Percentiles rank a stretch among this genome's conserved stretches.
phyloP scores from a whole-genome alignment of 1,139 yeast species.

The Saccharomycopsis hybrid region DNA sequence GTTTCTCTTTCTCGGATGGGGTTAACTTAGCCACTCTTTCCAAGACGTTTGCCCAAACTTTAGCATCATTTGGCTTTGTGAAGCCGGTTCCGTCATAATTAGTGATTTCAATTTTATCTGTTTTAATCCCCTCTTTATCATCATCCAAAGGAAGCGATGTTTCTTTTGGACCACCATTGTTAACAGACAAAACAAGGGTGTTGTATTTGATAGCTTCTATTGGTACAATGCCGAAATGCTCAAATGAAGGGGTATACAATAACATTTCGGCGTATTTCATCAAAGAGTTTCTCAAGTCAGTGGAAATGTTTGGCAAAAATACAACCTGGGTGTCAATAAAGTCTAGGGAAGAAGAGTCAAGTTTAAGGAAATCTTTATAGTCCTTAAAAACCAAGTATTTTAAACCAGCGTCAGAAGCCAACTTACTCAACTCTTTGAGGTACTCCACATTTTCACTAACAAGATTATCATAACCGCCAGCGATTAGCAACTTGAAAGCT shows the following conservation, averaged over 20 bases:
- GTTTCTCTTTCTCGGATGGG: constrained; percentile 26
- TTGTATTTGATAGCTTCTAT: constrained; percentile 85
- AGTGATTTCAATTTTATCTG: constrained; percentile 19
- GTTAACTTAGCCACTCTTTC: constrained; percentile 34
- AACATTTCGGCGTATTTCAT: constrained; percentile 53
- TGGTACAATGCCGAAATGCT: constrained; percentile 98
- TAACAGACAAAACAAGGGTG: constrained; percentile 79
- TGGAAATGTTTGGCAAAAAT: constrained; percentile 75
- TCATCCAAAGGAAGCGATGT: constrained; percentile 49
- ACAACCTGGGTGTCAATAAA: constrained; percentile 40
- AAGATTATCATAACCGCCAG: constrained; percentile 90
- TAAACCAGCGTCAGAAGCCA: constrained; percentile 43
- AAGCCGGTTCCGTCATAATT: constrained; percentile 65
- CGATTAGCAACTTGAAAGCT: constrained; percentile 48
- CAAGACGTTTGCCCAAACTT: constrained; percentile 60
- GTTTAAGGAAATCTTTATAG: constrained; percentile 32
- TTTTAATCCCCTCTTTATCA: constrained; percentile 28
- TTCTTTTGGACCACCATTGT: constrained; percentile 91
- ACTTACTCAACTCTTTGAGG: constrained; percentile 48
- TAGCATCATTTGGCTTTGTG: constrained; percentile 48
- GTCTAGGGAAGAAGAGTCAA: constrained; percentile 23
- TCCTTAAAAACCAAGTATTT: constrained; percentile 41
- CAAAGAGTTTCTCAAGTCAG: constrained; percentile 58
- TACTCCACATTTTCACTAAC: constrained; percentile 74
- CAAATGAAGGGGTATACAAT: constrained; percentile 83